Percentiles rank a stretch among this genome's conserved stretches.
phyloP scores from a whole-genome alignment of 495 filamentous ascomycete species.

The Lasiosphaeriaceae sp. region DNA sequence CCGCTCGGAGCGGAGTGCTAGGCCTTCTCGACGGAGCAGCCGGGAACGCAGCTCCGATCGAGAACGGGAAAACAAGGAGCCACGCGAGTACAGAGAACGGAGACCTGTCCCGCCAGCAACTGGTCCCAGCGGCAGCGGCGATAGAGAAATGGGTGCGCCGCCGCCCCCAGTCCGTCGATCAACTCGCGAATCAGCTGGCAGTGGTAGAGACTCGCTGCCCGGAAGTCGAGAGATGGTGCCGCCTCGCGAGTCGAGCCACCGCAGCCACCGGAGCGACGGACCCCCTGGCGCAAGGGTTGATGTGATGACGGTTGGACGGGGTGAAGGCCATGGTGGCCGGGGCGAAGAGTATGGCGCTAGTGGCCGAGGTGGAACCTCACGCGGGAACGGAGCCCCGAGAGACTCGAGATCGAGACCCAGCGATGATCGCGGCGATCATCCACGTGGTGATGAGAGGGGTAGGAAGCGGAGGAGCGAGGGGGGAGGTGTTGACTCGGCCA shows the following conservation, averaged over 20 bases:
- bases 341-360: conserved; percentile 16
- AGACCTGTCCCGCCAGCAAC: conserved; percentile 23
- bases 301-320: conserved; percentile 1
- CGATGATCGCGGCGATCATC: conserved; percentile 21
- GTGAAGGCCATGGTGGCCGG: conserved; percentile 12
- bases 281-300: conserved; percentile 12
- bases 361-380: conserved; percentile 19
- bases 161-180: no score
- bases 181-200: conserved; percentile 18
- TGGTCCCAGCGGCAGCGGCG: conserved; percentile 9
- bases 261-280: conserved; percentile 20
- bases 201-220: conserved; percentile 14
- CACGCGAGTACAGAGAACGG: conserved; percentile 30
- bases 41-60: conserved; percentile 37
- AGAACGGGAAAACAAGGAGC: conserved; percentile 37
- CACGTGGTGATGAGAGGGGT: conserved; percentile 22
- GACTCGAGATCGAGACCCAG: conserved; percentile 22
- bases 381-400: conserved; percentile 18
- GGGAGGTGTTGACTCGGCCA: conserved; percentile 9
- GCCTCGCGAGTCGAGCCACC: conserved; percentile 24
- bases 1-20: conserved; percentile 37
- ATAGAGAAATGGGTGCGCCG: conserved; percentile 14
- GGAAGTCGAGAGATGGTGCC: conserved; percentile 23
- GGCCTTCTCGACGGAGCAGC: conserved; percentile 40
- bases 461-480: conserved; percentile 33